phyloP scores from a whole-genome alignment of 2,329 filamentous ascomycete species.

The Alternaria sp. region DNA sequence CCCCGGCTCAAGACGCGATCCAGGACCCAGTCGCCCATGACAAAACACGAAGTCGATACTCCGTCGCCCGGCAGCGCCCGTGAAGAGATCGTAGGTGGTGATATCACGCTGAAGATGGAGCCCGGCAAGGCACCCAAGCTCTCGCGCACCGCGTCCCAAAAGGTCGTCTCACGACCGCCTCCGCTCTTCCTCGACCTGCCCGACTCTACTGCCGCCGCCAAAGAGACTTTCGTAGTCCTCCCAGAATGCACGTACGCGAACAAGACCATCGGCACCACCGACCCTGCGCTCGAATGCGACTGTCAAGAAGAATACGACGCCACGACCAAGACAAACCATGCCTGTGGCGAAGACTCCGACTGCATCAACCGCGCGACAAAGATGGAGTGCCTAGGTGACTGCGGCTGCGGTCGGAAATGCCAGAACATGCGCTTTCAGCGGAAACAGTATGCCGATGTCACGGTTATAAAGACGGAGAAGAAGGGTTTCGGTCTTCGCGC shows the following conservation, averaged over 20 bases:
- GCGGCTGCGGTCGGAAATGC: conserved; percentile 85
- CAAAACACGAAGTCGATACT: conserved; percentile 40
- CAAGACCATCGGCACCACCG: conserved; percentile 88
- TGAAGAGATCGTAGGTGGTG: conserved; percentile 66
- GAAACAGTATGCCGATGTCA: conserved; percentile 87
- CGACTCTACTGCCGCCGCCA: conserved; percentile 80
- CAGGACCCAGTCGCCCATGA: conserved; percentile 43
- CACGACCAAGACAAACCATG: conserved; percentile 69
- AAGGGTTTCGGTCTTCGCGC: conserved; percentile 94
- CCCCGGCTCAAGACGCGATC: conserved; percentile 40
- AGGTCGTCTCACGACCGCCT: conserved; percentile 68
- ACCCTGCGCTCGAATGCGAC: conserved; percentile 94
- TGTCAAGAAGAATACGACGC: conserved; percentile 86
- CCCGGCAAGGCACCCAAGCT: conserved; percentile 72
- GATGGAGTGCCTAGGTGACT: conserved; percentile 91
- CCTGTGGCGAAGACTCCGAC: conserved; percentile 94
- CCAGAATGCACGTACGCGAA: conserved; percentile 88
- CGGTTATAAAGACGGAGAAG: conserved; percentile 97
- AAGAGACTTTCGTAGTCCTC: conserved; percentile 79
- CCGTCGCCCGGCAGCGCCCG: conserved; percentile 52
- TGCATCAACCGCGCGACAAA: conserved; percentile 99
- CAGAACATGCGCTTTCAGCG: conserved; percentile 95
- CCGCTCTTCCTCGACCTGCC: conserved; percentile 77
- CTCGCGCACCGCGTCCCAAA: conserved; percentile 77
- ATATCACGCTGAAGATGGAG: conserved; percentile 69